phyloP scores from a whole-genome alignment of 176 grass and related monocot genomes.

The Bothriochloa decipiens region DNA sequence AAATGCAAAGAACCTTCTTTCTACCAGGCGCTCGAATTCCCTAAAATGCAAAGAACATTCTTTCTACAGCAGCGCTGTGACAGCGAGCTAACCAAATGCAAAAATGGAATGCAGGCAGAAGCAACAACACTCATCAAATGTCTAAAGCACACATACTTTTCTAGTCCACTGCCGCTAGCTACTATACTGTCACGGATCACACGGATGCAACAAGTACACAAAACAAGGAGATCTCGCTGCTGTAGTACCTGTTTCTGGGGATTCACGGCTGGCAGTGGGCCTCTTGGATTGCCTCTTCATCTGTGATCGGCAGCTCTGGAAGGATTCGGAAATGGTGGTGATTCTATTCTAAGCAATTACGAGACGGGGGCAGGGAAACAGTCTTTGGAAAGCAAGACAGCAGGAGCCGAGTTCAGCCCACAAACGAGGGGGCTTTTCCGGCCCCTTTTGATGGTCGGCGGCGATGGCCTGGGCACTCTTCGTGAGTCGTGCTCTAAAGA shows the following conservation, averaged over 20 bases:
- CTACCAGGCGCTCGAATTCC: background rate
- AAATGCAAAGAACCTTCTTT: background rate
- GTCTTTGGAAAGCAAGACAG: slow-evolving; percentile 14
- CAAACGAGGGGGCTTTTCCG: background rate
- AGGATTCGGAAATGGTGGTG: slow-evolving; percentile 30
- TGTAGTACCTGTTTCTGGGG: slow-evolving; percentile 45
- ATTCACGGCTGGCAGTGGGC: slow-evolving; percentile 24
- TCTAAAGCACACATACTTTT: slow-evolving; percentile 36
- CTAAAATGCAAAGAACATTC: background rate
- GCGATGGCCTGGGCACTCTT: slow-evolving; percentile 34
- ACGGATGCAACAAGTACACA: slow-evolving; percentile 1
- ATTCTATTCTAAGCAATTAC: slow-evolving; percentile 9
- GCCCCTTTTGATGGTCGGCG: slow-evolving; percentile 30
- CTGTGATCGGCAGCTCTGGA: background rate
- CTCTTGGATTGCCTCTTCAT: slow-evolving; percentile 56
- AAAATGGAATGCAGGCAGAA: slow-evolving; percentile 12
- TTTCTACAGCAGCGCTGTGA: background rate
- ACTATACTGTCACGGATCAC: background rate
- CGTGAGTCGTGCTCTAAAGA: slow-evolving; percentile 35
- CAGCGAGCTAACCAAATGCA: background rate
- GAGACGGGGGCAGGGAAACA: background rate
- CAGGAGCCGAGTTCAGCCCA: background rate
- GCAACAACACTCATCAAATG: background rate
- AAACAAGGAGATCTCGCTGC: background rate
- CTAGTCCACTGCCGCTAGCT: background rate